These are phyloP conservation scores for Physaria fendleri DNA, from an alignment of 345 rosid genomes.

Conservation along the genomic window DNA sequence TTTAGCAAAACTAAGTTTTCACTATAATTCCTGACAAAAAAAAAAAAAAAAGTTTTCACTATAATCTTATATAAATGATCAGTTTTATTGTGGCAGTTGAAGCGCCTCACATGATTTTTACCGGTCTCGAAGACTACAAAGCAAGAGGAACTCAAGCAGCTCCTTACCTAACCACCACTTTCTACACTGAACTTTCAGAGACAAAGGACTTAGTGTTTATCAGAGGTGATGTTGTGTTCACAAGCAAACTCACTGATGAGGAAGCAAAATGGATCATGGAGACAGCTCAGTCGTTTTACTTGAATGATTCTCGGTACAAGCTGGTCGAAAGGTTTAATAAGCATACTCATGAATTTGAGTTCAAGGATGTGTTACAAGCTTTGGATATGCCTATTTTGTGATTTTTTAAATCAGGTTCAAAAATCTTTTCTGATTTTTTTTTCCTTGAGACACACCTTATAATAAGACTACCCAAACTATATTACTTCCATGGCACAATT, in stretches of 20 bases:
- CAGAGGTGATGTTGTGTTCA: constrained; percentile 78
- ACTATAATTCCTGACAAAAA: no score
- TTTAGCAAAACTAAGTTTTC: no score
- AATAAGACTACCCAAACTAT: constrained; percentile 10
- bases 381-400: constrained; percentile 69
- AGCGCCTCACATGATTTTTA: constrained; percentile 79
- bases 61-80: background rate
- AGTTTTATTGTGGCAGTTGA: constrained; percentile 54
- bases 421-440: background rate
- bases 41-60: no score
- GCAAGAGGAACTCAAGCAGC: constrained; percentile 95
- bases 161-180: constrained; percentile 61
- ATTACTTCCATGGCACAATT: background rate
- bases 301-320: constrained; percentile 73
- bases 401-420: constrained; percentile 3
- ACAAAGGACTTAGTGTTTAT: constrained; percentile 78
- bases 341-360: constrained; percentile 68
- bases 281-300: constrained; percentile 76
- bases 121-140: constrained; percentile 97
- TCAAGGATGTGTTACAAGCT: constrained; percentile 77
- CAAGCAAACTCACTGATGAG: constrained; percentile 78
- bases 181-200: constrained; percentile 75
- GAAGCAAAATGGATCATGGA: constrained; percentile 95
- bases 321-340: constrained; percentile 80
- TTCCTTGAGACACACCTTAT: constrained; percentile 3